Percentiles rank a stretch among this genome's conserved stretches.
Evolutionary conservation across 2,329 filamentous ascomycete species (phyloP).

Genomic region (Talaromyces sp.): DNA sequence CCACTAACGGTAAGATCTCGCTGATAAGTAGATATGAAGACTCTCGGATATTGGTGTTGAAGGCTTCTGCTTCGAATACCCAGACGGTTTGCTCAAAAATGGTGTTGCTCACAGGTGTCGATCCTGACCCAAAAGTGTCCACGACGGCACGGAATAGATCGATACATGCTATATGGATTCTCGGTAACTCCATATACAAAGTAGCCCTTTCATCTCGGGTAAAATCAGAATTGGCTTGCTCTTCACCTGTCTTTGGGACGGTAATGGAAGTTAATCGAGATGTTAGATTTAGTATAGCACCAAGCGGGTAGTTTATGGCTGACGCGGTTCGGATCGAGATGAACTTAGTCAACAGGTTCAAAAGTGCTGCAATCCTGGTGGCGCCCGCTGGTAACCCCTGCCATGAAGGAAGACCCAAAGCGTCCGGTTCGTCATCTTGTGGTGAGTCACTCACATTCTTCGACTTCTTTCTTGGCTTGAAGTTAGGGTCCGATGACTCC

Average conservation of each 20-base stretch:
- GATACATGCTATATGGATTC: constrained; percentile 70
- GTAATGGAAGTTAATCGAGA: constrained; percentile 67
- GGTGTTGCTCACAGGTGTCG: constrained; percentile 59
- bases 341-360: constrained; percentile 63
- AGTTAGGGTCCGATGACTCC: constrained; percentile 60
- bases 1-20: constrained; percentile 59
- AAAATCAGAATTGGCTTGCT: constrained; percentile 67
- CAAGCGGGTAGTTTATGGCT: constrained; percentile 65
- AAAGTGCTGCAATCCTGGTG: constrained; percentile 64
- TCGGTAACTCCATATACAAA: constrained; percentile 69
- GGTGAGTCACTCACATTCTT: constrained; percentile 35
- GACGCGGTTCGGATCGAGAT: constrained; percentile 63
- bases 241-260: constrained; percentile 47
- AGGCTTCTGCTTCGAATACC: constrained; percentile 59
- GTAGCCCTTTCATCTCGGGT: constrained; percentile 77
- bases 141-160: constrained; percentile 58
- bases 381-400: constrained; percentile 69
- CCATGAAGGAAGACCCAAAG: constrained; percentile 64
- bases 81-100: constrained; percentile 69
- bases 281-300: constrained; percentile 64
- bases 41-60: constrained; percentile 54
- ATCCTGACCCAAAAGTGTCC: constrained; percentile 56
- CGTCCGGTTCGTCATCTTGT: constrained; percentile 39
- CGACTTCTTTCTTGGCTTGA: constrained; percentile 32
- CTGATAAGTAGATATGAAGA: constrained; percentile 60